Evolutionary conservation across 2,329 filamentous ascomycete genomes (phyloP).

Genomic region (Chrysoporthe austroafricana): DNA sequence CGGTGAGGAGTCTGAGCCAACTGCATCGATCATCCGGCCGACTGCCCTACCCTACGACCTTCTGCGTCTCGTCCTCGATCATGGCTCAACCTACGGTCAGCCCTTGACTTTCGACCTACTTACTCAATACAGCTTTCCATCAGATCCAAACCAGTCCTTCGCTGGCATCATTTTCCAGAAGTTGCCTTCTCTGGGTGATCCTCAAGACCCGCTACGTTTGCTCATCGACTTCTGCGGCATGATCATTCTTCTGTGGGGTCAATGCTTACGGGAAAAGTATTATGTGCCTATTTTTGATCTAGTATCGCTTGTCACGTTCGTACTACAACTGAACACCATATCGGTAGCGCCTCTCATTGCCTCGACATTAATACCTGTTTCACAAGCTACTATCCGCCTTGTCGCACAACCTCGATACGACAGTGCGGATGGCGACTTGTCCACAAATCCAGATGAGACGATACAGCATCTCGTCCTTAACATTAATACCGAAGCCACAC

Average conservation of each 20-base stretch:
- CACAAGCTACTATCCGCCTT: conserved; percentile 63
- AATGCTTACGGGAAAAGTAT: conserved; percentile 66
- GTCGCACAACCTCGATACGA: conserved; percentile 61
- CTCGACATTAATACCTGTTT: conserved; percentile 57
- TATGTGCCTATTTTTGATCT: conserved; percentile 68
- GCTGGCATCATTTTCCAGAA: conserved; percentile 70
- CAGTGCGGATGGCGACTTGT: conserved; percentile 52
- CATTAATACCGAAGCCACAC: conserved; percentile 65
- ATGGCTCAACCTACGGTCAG: conserved; percentile 57
- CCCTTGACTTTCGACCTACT: conserved; percentile 71
- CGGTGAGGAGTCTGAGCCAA: conserved; percentile 2
- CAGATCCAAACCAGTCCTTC: conserved; percentile 63
- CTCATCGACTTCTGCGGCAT: conserved; percentile 67
- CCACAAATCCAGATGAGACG: conserved; percentile 43
- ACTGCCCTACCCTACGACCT: conserved; percentile 29
- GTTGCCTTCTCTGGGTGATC: conserved; percentile 61
- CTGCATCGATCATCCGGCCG: conserved; percentile 29
- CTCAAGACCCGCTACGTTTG: conserved; percentile 55
- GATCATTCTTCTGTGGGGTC: conserved; percentile 69
- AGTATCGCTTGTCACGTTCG: conserved; percentile 65
- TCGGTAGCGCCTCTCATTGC: conserved; percentile 63
- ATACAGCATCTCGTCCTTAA: conserved; percentile 54
- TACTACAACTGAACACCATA: conserved; percentile 64
- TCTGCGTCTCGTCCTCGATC: conserved; percentile 66
- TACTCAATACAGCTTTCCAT: conserved; percentile 66